Conservation (phyloP, 257 asterid species). For the Paraleonurus japonicus region DNA sequence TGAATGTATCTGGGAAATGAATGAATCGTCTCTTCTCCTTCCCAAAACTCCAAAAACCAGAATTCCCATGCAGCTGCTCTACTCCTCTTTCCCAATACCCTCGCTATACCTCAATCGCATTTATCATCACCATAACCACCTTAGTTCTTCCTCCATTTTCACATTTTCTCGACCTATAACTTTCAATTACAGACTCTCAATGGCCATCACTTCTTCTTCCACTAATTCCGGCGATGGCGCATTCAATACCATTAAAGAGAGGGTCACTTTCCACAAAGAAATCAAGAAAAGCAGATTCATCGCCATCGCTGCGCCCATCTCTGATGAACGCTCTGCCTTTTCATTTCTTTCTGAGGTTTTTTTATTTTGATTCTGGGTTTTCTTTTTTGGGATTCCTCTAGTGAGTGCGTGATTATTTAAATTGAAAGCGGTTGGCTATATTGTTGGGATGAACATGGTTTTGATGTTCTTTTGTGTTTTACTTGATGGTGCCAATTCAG, state of each 20-base stretch:
- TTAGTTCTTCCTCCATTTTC: constrained; percentile 15
- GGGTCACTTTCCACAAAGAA: constrained; percentile 59
- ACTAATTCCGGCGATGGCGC: constrained; percentile 39
- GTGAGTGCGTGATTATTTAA: background rate
- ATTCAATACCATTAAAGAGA: constrained; percentile 66
- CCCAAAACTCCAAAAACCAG: background rate
- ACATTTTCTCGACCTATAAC: background rate
- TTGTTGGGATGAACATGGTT: background rate
- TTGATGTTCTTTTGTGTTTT: background rate
- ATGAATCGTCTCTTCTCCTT: background rate
- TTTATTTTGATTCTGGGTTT: background rate
- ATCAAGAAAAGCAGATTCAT: constrained; percentile 88
- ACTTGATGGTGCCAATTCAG: constrained; percentile 32
- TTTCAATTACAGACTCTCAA: constrained; percentile 24
- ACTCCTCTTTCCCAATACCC: background rate
- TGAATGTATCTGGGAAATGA: too few species aligned
- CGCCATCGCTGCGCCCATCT: constrained; percentile 72
- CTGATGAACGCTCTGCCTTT: constrained; percentile 68
- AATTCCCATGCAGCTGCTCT: constrained; percentile 27
- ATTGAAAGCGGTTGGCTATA: background rate
- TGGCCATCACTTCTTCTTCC: constrained; percentile 39
- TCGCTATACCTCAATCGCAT: background rate
- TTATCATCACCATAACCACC: constrained; percentile 4
- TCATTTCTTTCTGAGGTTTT: constrained; percentile 74
- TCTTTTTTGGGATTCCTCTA: background rate